Percentiles rank a stretch among this genome's conserved stretches.
Evolutionary conservation across 768 basidiomycete species (phyloP).

Genomic region (Leccinum barrowsii): DNA sequence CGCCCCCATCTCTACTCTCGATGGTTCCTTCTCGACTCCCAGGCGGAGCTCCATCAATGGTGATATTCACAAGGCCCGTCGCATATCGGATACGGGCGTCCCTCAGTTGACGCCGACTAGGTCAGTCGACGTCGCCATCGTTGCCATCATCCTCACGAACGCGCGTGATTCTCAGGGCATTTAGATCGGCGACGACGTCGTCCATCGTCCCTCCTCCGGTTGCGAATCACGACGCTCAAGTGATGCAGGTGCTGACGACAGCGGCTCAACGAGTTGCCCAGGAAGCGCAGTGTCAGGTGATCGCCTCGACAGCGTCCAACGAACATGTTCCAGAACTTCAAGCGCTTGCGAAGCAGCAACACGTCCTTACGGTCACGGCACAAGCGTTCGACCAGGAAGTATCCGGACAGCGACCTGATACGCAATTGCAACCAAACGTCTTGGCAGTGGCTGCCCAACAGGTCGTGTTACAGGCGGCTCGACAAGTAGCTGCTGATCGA

Average conservation of each 20-base stretch:
- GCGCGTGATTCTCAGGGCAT: constrained; percentile 14
- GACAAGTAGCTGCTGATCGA: constrained; percentile 52
- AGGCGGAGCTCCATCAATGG: constrained; percentile 47
- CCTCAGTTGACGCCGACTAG: constrained; percentile 32
- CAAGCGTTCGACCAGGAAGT: constrained; percentile 73
- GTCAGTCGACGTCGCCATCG: constrained; percentile 13
- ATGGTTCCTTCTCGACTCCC: constrained; percentile 40
- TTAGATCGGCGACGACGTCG: constrained; percentile 32
- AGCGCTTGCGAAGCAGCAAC: constrained; percentile 76
- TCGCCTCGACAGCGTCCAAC: constrained; percentile 47
- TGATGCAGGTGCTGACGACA: constrained; percentile 72
- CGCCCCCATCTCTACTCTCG: constrained; percentile 58
- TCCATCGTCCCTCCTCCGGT: constrained; percentile 31
- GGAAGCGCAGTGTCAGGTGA: constrained; percentile 66
- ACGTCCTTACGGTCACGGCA: constrained; percentile 69
- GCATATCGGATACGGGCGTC: constrained; percentile 39
- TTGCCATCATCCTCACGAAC: constrained; percentile 5
- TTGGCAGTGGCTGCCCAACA: constrained; percentile 77
- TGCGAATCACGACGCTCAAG: constrained; percentile 58
- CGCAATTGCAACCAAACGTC: constrained; percentile 45
- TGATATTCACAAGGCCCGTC: constrained; percentile 39
- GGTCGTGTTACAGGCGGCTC: constrained; percentile 75
- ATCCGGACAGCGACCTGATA: constrained; percentile 47
- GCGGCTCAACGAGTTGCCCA: constrained; percentile 77
- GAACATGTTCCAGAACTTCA: constrained; percentile 49